A percentile compares a stretch with the other conserved stretches of the same genome.
phyloP scores from a whole-genome alignment of 106 monocot species.

The Acorus gramineus region DNA sequence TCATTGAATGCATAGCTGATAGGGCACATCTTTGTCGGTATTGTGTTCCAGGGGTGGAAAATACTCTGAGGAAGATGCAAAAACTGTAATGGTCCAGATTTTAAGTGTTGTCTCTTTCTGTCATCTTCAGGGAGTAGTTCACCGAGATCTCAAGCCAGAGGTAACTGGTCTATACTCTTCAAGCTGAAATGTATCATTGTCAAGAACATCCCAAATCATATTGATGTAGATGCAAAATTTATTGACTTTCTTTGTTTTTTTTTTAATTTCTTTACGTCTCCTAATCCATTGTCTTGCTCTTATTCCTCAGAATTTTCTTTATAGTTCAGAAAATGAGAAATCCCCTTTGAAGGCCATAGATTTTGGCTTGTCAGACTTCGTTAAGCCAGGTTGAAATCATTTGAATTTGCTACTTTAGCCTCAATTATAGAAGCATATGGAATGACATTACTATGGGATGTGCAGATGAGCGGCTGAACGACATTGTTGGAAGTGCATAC shows the following conservation, averaged over 20 bases:
- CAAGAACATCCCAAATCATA: too few relatives aligned
- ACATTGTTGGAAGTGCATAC: slow-evolving; percentile 35
- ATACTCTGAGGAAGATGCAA: slow-evolving; percentile 82
- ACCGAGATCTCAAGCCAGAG: slow-evolving; percentile 91
- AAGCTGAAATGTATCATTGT: too few relatives aligned
- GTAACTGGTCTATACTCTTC: slow-evolving; percentile 12
- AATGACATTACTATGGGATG: not conserved
- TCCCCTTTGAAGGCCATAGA: slow-evolving; percentile 56
- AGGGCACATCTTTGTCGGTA: slow-evolving; percentile 1
- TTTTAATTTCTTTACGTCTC: not conserved
- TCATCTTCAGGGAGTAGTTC: slow-evolving; percentile 82
- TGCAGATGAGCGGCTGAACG: slow-evolving; percentile 83
- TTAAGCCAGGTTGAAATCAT: slow-evolving; percentile 43
- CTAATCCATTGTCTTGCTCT: not conserved
- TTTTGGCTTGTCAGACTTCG: slow-evolving; percentile 69
- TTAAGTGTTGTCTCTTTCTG: slow-evolving; percentile 62
- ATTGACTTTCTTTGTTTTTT: not conserved
- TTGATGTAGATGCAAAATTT: not conserved
- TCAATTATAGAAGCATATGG: not conserved
- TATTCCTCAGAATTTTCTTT: slow-evolving; percentile 54
- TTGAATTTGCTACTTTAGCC: not conserved
- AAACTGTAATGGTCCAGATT: slow-evolving; percentile 58
- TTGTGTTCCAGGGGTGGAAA: slow-evolving; percentile 50
- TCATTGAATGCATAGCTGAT: too few relatives aligned
- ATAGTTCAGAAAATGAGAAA: slow-evolving; percentile 45